These are phyloP conservation scores for Limonium bicolor DNA, from an alignment of 148 eudicot genomes.

Conservation along the genomic window DNA sequence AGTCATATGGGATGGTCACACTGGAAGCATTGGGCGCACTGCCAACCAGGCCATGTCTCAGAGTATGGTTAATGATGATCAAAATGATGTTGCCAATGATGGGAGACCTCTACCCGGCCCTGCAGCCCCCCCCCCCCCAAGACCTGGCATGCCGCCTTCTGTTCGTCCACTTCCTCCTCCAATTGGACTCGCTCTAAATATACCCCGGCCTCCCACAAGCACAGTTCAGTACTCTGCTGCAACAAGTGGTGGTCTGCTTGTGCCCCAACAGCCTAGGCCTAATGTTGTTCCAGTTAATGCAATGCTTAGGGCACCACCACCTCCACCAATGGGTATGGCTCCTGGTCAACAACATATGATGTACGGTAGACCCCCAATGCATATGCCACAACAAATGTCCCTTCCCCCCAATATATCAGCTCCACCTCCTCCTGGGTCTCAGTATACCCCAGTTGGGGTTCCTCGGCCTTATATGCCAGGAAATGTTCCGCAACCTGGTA, in stretches of 20 bases:
- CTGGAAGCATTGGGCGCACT: slow-evolving; percentile 75
- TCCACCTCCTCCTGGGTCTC: slow-evolving; percentile 53
- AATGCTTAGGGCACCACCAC: slow-evolving; percentile 34
- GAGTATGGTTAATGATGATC: slow-evolving; percentile 34
- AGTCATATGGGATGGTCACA: slow-evolving; percentile 84
- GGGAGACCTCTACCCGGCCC: slow-evolving; percentile 46
- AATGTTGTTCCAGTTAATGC: slow-evolving; percentile 18
- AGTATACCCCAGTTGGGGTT: slow-evolving; percentile 39
- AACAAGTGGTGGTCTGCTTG: slow-evolving; percentile 21
- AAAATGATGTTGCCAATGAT: slow-evolving; percentile 23
- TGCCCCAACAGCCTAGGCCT: slow-evolving; percentile 43
- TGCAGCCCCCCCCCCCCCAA: slow-evolving; percentile 62
- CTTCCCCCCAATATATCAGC: slow-evolving; percentile 20
- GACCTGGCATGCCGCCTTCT: slow-evolving; percentile 38
- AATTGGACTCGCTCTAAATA: slow-evolving; percentile 40
- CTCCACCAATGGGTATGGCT: slow-evolving; percentile 46
- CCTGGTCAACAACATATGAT: slow-evolving; percentile 49
- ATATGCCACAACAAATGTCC: slow-evolving; percentile 13
- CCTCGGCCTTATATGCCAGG: slow-evolving; percentile 28
- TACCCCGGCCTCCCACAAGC: slow-evolving; percentile 40
- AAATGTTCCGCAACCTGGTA: slow-evolving; percentile 38
- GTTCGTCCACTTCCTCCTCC: slow-evolving; percentile 67
- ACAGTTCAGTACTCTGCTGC: slow-evolving; percentile 31
- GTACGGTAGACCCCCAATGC: slow-evolving; percentile 43
- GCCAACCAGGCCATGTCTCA: slow-evolving; percentile 78